Conservation (phyloP, 73 alveolate genomes). For the Tetrahymena thermophila region DNA sequence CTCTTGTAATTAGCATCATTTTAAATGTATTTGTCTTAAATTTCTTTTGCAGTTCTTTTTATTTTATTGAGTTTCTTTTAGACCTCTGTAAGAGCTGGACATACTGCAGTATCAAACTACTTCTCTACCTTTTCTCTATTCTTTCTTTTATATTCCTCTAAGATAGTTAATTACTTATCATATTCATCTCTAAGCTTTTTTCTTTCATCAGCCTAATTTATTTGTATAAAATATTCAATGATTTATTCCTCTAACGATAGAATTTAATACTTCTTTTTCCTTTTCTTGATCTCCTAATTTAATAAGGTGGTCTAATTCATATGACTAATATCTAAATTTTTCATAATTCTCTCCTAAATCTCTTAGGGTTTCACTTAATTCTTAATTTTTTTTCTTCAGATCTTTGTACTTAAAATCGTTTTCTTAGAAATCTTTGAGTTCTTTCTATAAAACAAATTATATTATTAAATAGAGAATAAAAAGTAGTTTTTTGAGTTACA, state of each 20-base stretch:
- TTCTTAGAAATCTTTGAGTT: background rate
- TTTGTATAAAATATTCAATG: background rate
- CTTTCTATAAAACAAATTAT: background rate
- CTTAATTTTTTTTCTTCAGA: background rate
- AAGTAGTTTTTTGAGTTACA: background rate
- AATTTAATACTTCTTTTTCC: background rate
- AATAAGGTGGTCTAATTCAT: background rate
- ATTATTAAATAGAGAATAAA: background rate
- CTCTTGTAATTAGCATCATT: background rate
- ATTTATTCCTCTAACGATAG: no score
- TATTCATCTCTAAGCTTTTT: background rate
- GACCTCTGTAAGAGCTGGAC: background rate
- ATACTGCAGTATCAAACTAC: background rate
- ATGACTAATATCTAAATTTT: background rate
- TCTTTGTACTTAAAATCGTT: background rate
- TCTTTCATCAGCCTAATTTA: background rate
- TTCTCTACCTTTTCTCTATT: background rate
- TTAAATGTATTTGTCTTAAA: background rate
- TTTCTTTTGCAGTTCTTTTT: background rate
- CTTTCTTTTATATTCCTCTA: background rate
- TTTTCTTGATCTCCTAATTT: background rate
- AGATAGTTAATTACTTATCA: background rate
- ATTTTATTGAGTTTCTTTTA: background rate
- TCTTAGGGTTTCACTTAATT: background rate
- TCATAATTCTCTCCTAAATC: background rate